A percentile compares a stretch with the other conserved stretches of the same genome.
Conservation (phyloP, 805 yeast genomes). For the Metschnikowia sp. region DNA sequence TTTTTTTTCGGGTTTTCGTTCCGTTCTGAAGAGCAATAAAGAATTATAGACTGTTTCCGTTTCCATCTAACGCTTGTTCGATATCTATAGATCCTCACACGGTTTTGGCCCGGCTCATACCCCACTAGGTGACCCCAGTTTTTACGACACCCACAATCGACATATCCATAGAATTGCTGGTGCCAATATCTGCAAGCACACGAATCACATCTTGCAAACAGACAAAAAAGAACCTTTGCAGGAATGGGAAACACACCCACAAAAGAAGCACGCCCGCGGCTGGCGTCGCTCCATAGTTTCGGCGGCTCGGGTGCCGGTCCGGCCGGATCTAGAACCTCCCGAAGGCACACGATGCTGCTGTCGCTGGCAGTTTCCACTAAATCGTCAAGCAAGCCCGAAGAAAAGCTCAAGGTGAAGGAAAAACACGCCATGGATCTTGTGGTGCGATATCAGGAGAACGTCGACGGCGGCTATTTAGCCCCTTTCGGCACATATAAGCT, state of each 20-base stretch:
- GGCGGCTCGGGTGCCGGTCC: constrained; percentile 1
- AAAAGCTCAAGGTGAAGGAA: constrained; percentile 48
- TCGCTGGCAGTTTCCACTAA: constrained; percentile 10
- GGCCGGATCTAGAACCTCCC: constrained; percentile 5
- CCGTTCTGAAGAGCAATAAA: not conserved
- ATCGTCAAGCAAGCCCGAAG: constrained; percentile 30
- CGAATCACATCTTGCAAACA: not conserved
- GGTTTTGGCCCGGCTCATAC: not conserved
- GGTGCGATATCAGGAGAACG: constrained; percentile 62
- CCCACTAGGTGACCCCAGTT: not conserved
- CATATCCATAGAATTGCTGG: not conserved
- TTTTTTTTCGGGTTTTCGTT: not conserved
- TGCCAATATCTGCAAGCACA: not conserved
- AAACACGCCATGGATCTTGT: constrained; percentile 54
- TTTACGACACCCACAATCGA: not conserved
- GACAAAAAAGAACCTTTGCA: not conserved
- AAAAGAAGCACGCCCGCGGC: constrained; percentile 35
- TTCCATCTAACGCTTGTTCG: not conserved
- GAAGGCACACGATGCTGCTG: constrained; percentile 15
- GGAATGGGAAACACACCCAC: constrained; percentile 46
- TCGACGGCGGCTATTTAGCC: constrained; percentile 92
- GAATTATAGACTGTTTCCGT: not conserved
- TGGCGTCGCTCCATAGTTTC: constrained; percentile 14
- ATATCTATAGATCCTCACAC: not conserved
- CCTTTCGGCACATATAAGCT: constrained; percentile 87